Evolutionary conservation across 1,139 yeast genomes (phyloP), one percentile per base, ranked within the genome.

Genomic region (Taphrina flavorubra): DNA sequence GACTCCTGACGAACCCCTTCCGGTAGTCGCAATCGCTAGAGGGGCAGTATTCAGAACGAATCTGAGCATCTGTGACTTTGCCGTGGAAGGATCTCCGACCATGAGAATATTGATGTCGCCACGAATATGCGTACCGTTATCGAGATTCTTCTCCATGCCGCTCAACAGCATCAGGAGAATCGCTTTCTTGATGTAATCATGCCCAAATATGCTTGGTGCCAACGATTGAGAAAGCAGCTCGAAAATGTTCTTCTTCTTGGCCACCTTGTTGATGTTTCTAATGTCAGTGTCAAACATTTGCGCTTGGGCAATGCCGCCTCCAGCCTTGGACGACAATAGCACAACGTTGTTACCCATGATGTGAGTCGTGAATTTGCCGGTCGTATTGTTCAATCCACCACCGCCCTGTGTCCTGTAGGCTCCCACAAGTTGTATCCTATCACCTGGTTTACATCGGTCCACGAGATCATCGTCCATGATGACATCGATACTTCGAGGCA

Each of bases 11-110:
- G 98, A 92, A 71, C 99, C 99, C 78, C 97, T 87, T 81, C 99
- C 99, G 0, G 99, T 95, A 0, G 99, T 95, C 37, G 99, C 97
- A 75, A 94, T 92, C 1, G 99, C 99, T 74, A 94, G 82, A 1
- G 96, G 83, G 0, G 99, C 99, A 0, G 98, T 94, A 77, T 94
- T 94, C 72, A 94, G 82, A 20, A 95, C 98, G 77, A 94, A 94
- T 74, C 99, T 84, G 72, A 94, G 84, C 81, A 94, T 88, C 80
- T 94, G 99, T 2, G 98, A 92, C 78, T 94, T 94, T 47, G 99
- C 99, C 14, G 99, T 94, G 6, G 98, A 92, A 6, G 99, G 99
- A 78, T 94, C 99, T 80, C 99, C 99, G 51, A 94, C 98, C 97
- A 94, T 90, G 68, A 94, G 82, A 70, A 94, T 83, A 76, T 94